Evolutionary conservation across 139 green algal genomes (phyloP), one percentile per base, ranked within the genome.

Genomic region (Coelastrella sp.): DNA sequence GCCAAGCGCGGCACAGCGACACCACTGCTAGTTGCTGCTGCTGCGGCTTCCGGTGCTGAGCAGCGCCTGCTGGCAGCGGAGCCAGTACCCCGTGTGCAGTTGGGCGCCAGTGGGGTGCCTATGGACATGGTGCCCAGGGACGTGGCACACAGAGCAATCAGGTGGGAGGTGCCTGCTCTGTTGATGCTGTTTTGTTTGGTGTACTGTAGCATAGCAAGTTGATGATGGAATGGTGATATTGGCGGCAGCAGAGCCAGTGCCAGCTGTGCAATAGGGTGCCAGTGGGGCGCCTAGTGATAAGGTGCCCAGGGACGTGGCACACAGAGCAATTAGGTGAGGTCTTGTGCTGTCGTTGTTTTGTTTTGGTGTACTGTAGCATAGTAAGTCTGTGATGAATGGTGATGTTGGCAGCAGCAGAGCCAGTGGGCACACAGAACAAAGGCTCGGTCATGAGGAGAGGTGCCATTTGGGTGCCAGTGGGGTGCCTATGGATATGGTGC

Each of bases 21-120:
- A 23, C 91, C 91, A 16, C 91, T 93, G 91, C 86, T 91, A 74
- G 91, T 91, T 23, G 64, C 74, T 32, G 68, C 64, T 59, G 78
- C 64, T 61, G 47, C 54, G 61, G 32, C 79, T 54, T 14, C 79
- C 16, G 81, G 57, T 58, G 5, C 20, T 16, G 47, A 68, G 76
- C 80, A 91, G 85, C 32, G 75, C 22, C 6, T 58, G 54, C 19
- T 89, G 80, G 80, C 84, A 11, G 2, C 57, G 7, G 57, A 93
- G 60, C 85, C 80, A 47, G 91, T 93, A 11, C 91, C 91, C 0
- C 79, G 80, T 19, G 86, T 93, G 54, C 64, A 59, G 80, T 60
- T 90, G 10, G 91, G 86, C 19, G 64, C 57, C 8, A 71, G 79
- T 5, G 91, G 74, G 4, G 32, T 93, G 54, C 91, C 91, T 7